These are phyloP conservation scores for Glycyrrhiza uralensis DNA, from an alignment of 306 rosid species.

Conservation along the genomic window DNA sequence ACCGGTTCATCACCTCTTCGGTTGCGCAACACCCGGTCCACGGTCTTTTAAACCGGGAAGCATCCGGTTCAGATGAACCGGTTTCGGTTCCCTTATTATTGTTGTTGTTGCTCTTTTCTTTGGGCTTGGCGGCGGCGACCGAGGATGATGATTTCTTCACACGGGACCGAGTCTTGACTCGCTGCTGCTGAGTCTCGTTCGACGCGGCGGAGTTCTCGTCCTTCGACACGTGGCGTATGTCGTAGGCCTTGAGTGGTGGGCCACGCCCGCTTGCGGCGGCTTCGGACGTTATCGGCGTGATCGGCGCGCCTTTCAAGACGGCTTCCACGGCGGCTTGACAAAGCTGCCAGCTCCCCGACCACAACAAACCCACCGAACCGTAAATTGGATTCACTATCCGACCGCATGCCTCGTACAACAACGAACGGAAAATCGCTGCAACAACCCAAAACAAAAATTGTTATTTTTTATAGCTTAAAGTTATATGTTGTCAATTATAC, in stretches of 20 bases:
- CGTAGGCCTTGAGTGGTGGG: conserved; percentile 84
- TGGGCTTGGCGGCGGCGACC: conserved; percentile 44
- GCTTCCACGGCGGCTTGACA: conserved; percentile 94
- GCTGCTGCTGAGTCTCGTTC: conserved; percentile 18
- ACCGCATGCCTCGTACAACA: conserved; percentile 92
- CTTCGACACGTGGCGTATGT: conserved; percentile 86
- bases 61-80: conserved; percentile 1
- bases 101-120: conserved; percentile 10
- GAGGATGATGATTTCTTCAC: conserved; percentile 48
- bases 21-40: conserved; percentile 22
- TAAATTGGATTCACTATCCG: conserved; percentile 93
- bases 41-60: not conserved
- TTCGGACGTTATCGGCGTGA: conserved; percentile 80
- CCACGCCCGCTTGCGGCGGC: conserved; percentile 71
- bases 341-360: conserved; percentile 98
- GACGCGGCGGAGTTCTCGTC: conserved; percentile 82
- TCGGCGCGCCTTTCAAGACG: conserved; percentile 77
- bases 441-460: not conserved
- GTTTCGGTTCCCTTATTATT: not conserved
- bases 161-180: conserved; percentile 64
- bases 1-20: conserved; percentile 47
- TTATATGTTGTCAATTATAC: no score
- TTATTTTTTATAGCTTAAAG: no score
- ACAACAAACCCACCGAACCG: conserved; percentile 90
- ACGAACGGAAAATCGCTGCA: conserved; percentile 82